phyloP scores from a whole-genome alignment of 1,284 basidiomycete genomes.

The Quambalaria eucalypti region DNA sequence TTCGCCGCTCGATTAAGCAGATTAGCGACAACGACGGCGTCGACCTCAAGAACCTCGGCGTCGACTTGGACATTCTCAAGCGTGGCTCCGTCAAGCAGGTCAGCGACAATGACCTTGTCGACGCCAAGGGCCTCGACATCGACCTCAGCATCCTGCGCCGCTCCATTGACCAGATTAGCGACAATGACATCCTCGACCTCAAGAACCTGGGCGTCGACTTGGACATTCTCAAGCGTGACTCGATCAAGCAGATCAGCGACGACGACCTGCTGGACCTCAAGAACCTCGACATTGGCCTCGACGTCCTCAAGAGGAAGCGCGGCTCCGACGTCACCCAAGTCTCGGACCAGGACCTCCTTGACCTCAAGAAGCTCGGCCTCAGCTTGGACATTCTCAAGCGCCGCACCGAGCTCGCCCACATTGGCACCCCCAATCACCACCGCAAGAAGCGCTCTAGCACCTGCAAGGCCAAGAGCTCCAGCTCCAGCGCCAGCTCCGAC shows the following conservation, averaged over 20 bases:
- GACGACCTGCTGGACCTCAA: background rate
- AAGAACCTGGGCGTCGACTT: background rate
- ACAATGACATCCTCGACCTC: background rate
- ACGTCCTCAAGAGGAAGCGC: background rate
- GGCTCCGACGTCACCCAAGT: background rate
- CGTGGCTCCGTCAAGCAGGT: background rate
- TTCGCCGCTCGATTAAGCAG: background rate
- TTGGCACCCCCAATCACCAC: too few relatives aligned
- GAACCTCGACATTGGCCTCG: background rate
- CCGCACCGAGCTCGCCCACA: too few relatives aligned
- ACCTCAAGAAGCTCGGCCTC: background rate
- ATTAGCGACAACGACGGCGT: background rate
- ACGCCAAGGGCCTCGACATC: background rate
- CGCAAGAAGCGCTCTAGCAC: too few relatives aligned
- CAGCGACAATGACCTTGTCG: background rate
- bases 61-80: too few relatives aligned
- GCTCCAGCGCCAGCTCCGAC: too few relatives aligned
- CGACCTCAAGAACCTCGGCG: background rate
- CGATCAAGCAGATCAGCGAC: background rate
- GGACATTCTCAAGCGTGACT: background rate
- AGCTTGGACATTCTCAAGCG: background rate
- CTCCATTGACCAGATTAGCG: background rate
- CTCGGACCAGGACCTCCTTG: background rate
- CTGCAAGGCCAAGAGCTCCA: too few relatives aligned
- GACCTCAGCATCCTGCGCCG: background rate